Evolutionary conservation across 2,329 filamentous ascomycete genomes (phyloP), one percentile per base, ranked within the genome.

Genomic region (Orbilia brochopaga): DNA sequence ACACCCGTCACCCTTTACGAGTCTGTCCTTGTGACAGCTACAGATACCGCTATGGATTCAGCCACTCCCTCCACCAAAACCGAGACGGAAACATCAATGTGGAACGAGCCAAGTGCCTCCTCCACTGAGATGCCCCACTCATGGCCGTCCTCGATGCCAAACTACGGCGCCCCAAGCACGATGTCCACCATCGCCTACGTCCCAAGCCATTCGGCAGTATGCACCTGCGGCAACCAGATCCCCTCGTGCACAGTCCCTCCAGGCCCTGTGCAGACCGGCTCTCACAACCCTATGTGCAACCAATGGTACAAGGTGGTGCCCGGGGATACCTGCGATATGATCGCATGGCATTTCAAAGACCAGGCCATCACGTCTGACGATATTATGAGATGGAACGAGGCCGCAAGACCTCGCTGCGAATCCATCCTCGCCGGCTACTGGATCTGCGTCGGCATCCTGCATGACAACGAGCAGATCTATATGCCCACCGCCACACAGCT

Each of bases 271-370:
- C 53, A 65, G 37, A 50, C 27, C 2, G 52, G 52, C 1, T 17
- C 21, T 2, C 44, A 57, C 32, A 35, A 54, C 27, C 10, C 40
- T 8, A 42, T n/a, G 2, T 72, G 67, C 42, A 72, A 72, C 40
- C 67, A 72, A 54, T 72, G 67, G 67, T 61, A 72, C 11, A 23
- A 44, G 2, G 53, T 72, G n/a, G 44, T 65, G 40, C 13, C 42
- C 10, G 55, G 54, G 4, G 67, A 72, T 21, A 65, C 40, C 27
- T 72, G 67, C 37, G n/a, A 53, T 0, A 50, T 1, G 1, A 58
- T 65, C 23, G 61, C 21, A 24, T 13, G 42, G 11, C 30, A 8
- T 27, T 37, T 53, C 19, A 10, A 59, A 23, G 1, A 57, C 30
- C 40, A 48, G 17, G 21, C 5, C 21, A 13, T 59, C 4, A 44